A percentile compares a stretch with the other conserved stretches of the same genome.
These are phyloP conservation scores for Linnemannia schmuckeri DNA, from an alignment of 192 early-diverging fungal genomes.

Conservation along the genomic window DNA sequence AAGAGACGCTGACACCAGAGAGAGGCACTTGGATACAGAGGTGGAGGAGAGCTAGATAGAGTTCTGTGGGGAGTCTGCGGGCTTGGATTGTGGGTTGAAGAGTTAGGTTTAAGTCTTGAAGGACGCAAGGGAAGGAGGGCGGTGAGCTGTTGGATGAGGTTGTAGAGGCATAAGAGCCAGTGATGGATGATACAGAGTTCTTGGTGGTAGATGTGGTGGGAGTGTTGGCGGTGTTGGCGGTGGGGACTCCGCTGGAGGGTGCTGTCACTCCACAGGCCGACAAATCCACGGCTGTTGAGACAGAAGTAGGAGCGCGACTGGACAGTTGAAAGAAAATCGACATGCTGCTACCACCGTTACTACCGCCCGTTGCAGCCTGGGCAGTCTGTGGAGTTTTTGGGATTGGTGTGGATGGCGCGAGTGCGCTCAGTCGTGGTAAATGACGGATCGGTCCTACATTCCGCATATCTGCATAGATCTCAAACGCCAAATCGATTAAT, in stretches of 20 bases:
- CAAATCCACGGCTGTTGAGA: constrained; percentile 1
- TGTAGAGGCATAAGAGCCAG: background rate
- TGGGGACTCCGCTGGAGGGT: background rate
- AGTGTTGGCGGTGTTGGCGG: background rate
- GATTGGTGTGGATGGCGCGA: background rate
- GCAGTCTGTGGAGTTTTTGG: background rate
- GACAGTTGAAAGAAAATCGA: constrained; percentile 33
- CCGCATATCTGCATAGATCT: constrained; percentile 44
- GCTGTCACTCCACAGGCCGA: constrained; percentile 7
- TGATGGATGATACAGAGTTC: background rate
- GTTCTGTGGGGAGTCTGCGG: constrained; percentile 28
- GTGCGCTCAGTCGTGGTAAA: constrained; percentile 13
- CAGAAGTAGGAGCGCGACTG: background rate
- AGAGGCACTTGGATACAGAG: constrained; percentile 29
- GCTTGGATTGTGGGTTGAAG: constrained; percentile 16
- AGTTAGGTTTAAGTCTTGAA: constrained; percentile 36
- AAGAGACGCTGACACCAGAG: constrained; percentile 4
- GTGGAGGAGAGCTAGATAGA: constrained; percentile 44
- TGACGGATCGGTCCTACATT: constrained; percentile 31
- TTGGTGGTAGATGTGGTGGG: background rate
- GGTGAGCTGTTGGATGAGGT: background rate
- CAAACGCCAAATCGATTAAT: constrained; percentile 35
- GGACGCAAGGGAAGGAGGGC: background rate
- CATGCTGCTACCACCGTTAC: background rate
- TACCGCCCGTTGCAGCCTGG: background rate